Evolutionary conservation across 2,329 filamentous ascomycete species (phyloP).

Genomic region (Aspergillus cejpii): DNA sequence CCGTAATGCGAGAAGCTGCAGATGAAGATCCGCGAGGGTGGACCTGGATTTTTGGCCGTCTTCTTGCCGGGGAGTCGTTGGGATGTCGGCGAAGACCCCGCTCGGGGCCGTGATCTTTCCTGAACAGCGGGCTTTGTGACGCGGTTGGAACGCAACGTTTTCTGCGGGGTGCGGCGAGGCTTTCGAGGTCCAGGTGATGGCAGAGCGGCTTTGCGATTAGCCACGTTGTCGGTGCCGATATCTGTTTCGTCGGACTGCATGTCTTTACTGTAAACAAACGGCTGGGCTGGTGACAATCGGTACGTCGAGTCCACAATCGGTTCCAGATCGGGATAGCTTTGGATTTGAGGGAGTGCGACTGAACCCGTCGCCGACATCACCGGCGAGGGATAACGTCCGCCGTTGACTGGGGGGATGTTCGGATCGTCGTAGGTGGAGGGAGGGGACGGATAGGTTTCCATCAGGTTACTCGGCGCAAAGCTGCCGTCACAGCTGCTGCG

Average conservation of each 20-base stretch:
- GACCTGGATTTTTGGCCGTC: slow-evolving; percentile 2
- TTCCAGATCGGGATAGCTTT: slow-evolving; percentile 20
- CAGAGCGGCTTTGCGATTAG: neutral
- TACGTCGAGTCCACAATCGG: slow-evolving; percentile 11
- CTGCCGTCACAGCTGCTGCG: slow-evolving; percentile 16
- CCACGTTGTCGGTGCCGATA: neutral
- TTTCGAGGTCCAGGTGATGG: neutral
- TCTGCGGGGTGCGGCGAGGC: slow-evolving; percentile 6
- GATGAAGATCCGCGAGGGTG: slow-evolving; percentile 44
- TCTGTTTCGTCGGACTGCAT: neutral
- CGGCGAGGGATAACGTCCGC: slow-evolving; percentile 15
- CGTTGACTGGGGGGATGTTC: slow-evolving; percentile 8
- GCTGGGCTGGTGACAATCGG: neutral
- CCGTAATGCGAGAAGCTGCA: slow-evolving; percentile 76
- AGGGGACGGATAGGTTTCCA: slow-evolving; percentile 19
- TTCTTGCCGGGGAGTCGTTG: slow-evolving; percentile 6
- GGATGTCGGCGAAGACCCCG: slow-evolving; percentile 5
- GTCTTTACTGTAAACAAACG: neutral
- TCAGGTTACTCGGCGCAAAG: slow-evolving; percentile 3
- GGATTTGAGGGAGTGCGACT: slow-evolving; percentile 13
- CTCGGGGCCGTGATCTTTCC: slow-evolving; percentile 5
- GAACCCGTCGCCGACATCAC: slow-evolving; percentile 8
- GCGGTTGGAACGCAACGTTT: neutral
- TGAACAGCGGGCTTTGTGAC: neutral
- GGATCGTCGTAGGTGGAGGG: slow-evolving; percentile 16